Base-by-base conservation (phyloP, 352 stramenopile genomes). In the Phytophthora niederhauseri region DNA sequence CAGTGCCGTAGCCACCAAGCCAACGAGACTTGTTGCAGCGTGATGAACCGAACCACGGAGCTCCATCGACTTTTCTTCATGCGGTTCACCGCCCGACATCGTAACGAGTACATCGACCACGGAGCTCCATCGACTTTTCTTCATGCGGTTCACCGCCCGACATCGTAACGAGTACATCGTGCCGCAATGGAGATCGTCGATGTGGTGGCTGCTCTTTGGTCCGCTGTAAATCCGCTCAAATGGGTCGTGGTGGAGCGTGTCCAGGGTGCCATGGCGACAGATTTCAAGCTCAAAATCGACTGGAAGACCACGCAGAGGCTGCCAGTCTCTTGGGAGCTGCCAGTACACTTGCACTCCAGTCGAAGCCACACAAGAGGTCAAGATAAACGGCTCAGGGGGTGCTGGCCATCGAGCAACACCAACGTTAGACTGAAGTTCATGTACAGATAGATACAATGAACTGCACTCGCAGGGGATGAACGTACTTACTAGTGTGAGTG, bases 21-120 rank as follows among this genome's bases (percentile, higher is more conserved):
- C 28, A 92, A 66, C 19, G 84, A 89, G 22, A 85, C 71, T 46
- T 71, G 64, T 20, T 76, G 77, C 9, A 84, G 72, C 2, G 84
- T 92, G 28, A 84, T 58, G 48, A 92, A 75, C 14, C 71, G 73
- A 19, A 90, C 74, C 22, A 66, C 69, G 20, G 66, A 54, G 51
- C 82, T 91, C 84, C 84, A 92, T 38, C 51, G 28, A 69, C 84
- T 83, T 56, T 82, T 81, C 52, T 68, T 75, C 76, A 91, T 81
- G 0, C 61, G 57, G 20, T 89, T 89, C 8, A 78, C 77, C 3
- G 62, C 64, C 2, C 84, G 80, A 43, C 81, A 88, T 3, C 80
- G 82, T 12, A 92, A 61, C 0, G 77, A 77, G 46, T 92, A 90
- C 52, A 87, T 70, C 1, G 67, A 90, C 74, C 22, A 66, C 69